Evolutionary conservation across 306 rosid genomes (phyloP).

Genomic region (Casuarina equisetifolia): DNA sequence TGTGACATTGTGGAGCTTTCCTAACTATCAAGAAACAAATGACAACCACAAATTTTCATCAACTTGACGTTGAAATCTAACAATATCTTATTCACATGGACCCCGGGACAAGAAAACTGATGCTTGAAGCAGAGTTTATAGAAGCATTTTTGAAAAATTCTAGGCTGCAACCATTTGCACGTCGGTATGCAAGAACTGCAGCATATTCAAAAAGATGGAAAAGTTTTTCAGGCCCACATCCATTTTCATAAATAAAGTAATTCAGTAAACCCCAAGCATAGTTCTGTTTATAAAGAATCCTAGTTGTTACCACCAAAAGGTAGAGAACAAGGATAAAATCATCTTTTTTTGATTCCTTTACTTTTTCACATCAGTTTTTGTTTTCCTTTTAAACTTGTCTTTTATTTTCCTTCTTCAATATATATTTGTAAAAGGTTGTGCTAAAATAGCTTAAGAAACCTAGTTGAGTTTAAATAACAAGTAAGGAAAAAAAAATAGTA

Average conservation of each 20-base stretch:
- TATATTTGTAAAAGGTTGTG: not conserved
- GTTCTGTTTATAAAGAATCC: slow-evolving; percentile 29
- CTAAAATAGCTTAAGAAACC: too few relatives aligned
- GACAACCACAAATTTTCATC: not conserved
- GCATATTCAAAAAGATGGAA: slow-evolving; percentile 1
- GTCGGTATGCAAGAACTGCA: not conserved
- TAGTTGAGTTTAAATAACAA: too few relatives aligned
- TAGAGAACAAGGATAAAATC: slow-evolving; percentile 34
- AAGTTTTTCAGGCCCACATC: not conserved
- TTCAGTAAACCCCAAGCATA: slow-evolving; percentile 30
- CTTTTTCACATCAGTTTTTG: not conserved
- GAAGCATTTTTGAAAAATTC: not conserved
- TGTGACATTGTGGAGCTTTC: not conserved
- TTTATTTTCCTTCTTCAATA: too few relatives aligned
- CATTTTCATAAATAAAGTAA: slow-evolving; percentile 33
- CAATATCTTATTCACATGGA: too few relatives aligned
- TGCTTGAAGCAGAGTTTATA: not conserved
- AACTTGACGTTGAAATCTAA: not conserved
- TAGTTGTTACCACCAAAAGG: slow-evolving; percentile 32
- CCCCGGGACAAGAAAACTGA: too few relatives aligned
- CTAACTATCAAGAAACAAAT: not conserved
- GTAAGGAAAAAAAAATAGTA: too few relatives aligned
- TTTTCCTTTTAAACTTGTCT: not conserved
- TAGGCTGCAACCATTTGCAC: not conserved
- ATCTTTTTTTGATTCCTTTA: not conserved